These are phyloP conservation scores for Trichosporon coremiiforme DNA, from an alignment of 1,284 basidiomycete species.

Conservation along the genomic window DNA sequence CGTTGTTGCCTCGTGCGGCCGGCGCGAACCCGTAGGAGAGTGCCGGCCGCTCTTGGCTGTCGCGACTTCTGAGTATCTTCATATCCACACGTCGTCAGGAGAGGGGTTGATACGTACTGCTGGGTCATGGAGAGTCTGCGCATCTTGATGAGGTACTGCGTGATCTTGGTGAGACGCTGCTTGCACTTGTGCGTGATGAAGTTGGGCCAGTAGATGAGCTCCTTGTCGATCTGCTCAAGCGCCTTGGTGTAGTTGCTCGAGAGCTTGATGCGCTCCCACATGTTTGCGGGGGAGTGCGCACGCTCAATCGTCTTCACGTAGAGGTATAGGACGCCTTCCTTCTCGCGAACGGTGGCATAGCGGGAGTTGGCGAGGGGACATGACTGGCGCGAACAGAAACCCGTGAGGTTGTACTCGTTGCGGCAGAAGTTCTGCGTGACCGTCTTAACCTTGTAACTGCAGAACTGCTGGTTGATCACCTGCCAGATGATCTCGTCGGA, in stretches of 20 bases:
- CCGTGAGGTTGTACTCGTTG: conserved; percentile 98
- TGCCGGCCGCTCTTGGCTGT: conserved; percentile 27
- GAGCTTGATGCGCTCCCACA: conserved; percentile 96
- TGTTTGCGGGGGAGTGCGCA: conserved; percentile 88
- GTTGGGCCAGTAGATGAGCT: conserved; percentile 96
- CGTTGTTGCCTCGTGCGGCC: conserved; percentile 25
- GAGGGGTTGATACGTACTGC: conserved; percentile 64
- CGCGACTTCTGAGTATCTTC: conserved; percentile 49
- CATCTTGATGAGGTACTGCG: conserved; percentile 99
- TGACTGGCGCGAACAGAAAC: conserved; percentile 93
- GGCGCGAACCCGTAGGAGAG: conserved; percentile 20
- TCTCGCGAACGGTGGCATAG: conserved; percentile 95
- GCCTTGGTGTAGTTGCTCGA: conserved; percentile 94
- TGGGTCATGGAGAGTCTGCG: conserved; percentile 83
- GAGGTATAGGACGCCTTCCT: conserved; percentile 90
- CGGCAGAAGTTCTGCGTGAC: conserved; percentile 95
- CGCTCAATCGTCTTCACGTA: conserved; percentile 98
- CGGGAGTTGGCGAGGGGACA: conserved; percentile 96
- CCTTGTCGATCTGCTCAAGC: conserved; percentile 93
- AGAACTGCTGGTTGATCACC: conserved; percentile 85
- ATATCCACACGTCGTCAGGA: conserved; percentile 22
- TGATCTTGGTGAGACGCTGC: conserved; percentile 97
- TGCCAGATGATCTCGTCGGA: conserved; percentile 96
- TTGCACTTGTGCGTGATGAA: conserved; percentile 99
- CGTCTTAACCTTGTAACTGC: conserved; percentile 97